Conservation (phyloP, 371 early-diverging fungal species). For the Mucor mucedo region DNA sequence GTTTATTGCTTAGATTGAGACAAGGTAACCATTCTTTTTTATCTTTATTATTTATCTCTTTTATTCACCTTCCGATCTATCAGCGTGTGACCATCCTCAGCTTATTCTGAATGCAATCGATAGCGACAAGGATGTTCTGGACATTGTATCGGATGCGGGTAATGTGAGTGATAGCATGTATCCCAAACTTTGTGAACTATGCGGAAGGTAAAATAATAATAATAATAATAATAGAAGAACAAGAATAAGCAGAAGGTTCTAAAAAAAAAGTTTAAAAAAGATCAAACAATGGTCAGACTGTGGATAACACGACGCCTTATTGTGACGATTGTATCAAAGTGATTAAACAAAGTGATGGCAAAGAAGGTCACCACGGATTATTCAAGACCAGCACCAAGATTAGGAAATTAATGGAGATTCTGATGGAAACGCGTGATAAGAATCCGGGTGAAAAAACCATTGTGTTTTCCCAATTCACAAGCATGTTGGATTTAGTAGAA, state of each 20-base stretch:
- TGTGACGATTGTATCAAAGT: background rate
- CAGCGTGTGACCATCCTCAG: conserved; percentile 78
- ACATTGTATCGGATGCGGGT: conserved; percentile 23
- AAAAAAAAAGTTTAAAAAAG: background rate
- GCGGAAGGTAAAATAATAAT: conserved; percentile 33
- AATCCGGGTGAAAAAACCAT: conserved; percentile 71
- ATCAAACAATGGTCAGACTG: background rate
- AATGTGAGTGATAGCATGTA: background rate
- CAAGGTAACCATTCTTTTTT: conserved; percentile 35
- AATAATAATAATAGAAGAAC: background rate
- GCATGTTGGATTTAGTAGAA: conserved; percentile 78
- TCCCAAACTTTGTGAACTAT: conserved; percentile 31
- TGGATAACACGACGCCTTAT: conserved; percentile 2
- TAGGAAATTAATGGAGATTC: conserved; percentile 50
- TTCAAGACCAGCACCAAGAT: conserved; percentile 56
- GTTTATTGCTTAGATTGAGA: conserved; percentile 58
- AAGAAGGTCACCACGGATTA: background rate
- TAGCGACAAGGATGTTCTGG: conserved; percentile 44
- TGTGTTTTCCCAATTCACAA: conserved; percentile 87
- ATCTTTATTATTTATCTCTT: background rate
- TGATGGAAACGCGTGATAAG: conserved; percentile 36
- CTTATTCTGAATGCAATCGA: conserved; percentile 72
- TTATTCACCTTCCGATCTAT: conserved; percentile 7
- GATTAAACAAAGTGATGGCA: background rate
- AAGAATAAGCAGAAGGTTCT: background rate